Conservation (phyloP, 345 rosid species). For the Firmiana major region DNA sequence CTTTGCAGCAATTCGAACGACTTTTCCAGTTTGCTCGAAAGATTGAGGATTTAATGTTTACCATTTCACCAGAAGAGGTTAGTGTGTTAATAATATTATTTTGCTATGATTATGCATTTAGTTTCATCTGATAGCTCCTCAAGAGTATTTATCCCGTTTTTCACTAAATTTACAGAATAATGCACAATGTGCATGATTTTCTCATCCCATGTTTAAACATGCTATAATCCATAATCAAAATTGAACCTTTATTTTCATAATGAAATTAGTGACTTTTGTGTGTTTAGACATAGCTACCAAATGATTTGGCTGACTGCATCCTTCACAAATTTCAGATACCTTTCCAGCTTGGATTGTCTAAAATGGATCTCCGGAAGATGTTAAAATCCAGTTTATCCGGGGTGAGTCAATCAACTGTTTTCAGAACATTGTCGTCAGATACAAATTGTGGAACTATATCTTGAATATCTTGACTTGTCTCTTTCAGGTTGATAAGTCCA, state of each 20-base stretch:
- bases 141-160: not conserved
- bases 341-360: conserved; percentile 22
- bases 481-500: conserved; percentile 80
- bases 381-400: conserved; percentile 46
- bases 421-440: not conserved
- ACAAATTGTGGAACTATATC: not conserved
- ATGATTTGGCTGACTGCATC: not conserved
- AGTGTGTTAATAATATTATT: conserved; percentile 17
- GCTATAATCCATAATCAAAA: conserved; percentile 39
- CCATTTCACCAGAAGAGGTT: conserved; percentile 96
- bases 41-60: conserved; percentile 92
- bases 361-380: conserved; percentile 20
- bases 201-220: not conserved
- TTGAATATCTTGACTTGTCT: conserved; percentile 7
- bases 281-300: not conserved
- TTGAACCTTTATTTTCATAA: conserved; percentile 18
- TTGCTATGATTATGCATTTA: conserved; percentile 5
- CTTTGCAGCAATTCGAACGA: conserved; percentile 86
- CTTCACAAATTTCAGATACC: conserved; percentile 12
- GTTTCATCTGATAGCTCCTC: not conserved
- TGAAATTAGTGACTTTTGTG: not conserved
- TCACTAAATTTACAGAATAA: not conserved
- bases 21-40: conserved; percentile 88
- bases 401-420: conserved; percentile 39
- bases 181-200: not conserved